Evolutionary conservation across 2,329 filamentous ascomycete species (phyloP), one percentile per base, ranked within the genome.

Genomic region (Piedraia hortae): DNA sequence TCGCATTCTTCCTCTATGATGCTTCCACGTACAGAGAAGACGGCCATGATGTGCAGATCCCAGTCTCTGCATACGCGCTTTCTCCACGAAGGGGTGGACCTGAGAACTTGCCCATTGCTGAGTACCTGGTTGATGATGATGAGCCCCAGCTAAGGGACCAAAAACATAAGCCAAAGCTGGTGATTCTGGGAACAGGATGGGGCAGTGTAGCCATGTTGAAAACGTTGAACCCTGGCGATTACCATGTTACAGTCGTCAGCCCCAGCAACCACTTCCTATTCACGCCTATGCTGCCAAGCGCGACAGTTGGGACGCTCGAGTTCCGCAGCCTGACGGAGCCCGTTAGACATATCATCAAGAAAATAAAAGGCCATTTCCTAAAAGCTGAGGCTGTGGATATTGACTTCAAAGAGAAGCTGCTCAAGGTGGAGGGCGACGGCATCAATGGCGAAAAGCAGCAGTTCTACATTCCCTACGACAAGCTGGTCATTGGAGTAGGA

Each of bases 381-480:
- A 75, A 78, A 32, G 85, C 75, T 10, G 61, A 57, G 31, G 85
- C 85, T 5, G 71, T 85, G 33, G 71, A 89, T 40, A 66, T 97
- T 12, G 77, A 90, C 24, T 91, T 93, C 41, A 77, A 73, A 0
- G 61, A 80, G 37, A 89, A 89, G 42, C 51, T 97, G 25, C 66
- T 97, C 4, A 85, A 97, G 43, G 60, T 90, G 1, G 67, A 71
- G 1, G 73, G 88, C 33, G 41, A 55, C 3, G 71, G 78, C 32
- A 46, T 61, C 3, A 46, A 55, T 27, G 85, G 85, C 4, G 53
- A 73, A n/a, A 64, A 71, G 35, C 55, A 64, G 25, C 56, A 64
- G 18, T 97, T 93, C 49, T 97, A 97, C 42, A 59, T 97, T 2
- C 85, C 85, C 0, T 97, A 97, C 42, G 88, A 97, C 44, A 97